Conservation (phyloP, 306 rosid genomes). For the Cicer judaicum region DNA sequence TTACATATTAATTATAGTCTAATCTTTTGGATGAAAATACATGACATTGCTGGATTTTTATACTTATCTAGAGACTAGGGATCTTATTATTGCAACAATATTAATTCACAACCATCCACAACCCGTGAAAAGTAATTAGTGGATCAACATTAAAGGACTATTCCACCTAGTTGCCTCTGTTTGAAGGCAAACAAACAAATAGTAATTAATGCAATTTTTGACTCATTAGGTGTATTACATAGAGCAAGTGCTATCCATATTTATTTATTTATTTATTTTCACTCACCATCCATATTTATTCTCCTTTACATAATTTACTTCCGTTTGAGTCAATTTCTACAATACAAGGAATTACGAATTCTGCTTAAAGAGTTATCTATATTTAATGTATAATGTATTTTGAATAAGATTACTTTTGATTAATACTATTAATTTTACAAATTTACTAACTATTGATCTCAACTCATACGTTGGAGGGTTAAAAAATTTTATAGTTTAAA, state of each 20-base stretch:
- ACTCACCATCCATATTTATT: neutral
- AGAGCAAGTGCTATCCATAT: constrained; percentile 27
- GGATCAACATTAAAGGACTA: constrained; percentile 38
- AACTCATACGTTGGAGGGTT: no score
- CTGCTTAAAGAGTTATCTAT: fast-evolving
- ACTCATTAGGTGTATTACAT: constrained; percentile 29
- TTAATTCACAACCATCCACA: constrained; percentile 40
- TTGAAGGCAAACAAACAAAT: constrained; percentile 35
- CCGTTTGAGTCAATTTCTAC: no score
- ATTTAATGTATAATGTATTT: no score
- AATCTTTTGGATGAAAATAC: neutral
- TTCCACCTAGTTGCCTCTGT: constrained; percentile 39
- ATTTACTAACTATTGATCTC: no score
- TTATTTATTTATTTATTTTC: neutral
- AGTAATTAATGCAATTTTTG: constrained; percentile 23
- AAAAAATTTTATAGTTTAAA: no score
- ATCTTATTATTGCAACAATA: neutral
- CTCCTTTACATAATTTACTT: neutral
- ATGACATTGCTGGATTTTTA: constrained; percentile 17
- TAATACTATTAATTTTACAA: no score
- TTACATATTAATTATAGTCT: neutral
- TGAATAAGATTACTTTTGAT: no score
- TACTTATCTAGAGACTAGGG: neutral
- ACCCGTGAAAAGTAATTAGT: constrained; percentile 38
- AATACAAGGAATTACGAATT: no score